Evolutionary conservation across 768 basidiomycete genomes (phyloP).

Genomic region (Phaeotremella skinneri): DNA sequence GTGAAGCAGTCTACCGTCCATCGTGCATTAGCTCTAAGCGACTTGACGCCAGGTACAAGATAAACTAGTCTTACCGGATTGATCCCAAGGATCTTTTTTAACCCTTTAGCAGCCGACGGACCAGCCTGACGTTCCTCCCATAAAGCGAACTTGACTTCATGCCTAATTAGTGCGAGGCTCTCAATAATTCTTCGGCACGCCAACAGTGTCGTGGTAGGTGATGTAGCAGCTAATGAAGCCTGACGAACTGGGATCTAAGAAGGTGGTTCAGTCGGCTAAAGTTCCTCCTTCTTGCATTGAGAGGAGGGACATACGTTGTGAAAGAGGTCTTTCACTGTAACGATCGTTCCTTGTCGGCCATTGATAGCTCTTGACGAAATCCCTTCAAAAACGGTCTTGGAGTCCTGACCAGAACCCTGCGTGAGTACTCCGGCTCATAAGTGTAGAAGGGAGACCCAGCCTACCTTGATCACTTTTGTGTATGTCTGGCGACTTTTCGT

Average conservation of each 20-base stretch:
- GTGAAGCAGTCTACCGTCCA: constrained; percentile 61
- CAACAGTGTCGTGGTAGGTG: constrained; percentile 63
- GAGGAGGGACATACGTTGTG: constrained; percentile 67
- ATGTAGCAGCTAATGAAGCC: constrained; percentile 60
- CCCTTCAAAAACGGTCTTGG: constrained; percentile 66
- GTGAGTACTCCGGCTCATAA: too few relatives aligned
- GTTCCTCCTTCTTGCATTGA: neutral
- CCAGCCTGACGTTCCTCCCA: constrained; percentile 51
- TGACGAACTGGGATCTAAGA: constrained; percentile 35
- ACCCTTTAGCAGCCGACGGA: constrained; percentile 8
- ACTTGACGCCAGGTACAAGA: neutral
- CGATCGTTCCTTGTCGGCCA: constrained; percentile 71
- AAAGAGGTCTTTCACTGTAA: constrained; percentile 83
- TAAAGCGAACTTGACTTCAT: constrained; percentile 66
- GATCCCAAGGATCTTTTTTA: constrained; percentile 58
- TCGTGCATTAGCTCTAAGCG: neutral
- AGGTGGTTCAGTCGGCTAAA: neutral
- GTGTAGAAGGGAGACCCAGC: too few relatives aligned
- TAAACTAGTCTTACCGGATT: constrained; percentile 61
- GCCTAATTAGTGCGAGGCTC: constrained; percentile 69
- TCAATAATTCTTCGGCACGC: constrained; percentile 70
- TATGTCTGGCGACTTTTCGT: constrained; percentile 63
- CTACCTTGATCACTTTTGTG: constrained; percentile 76
- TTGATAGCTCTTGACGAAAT: constrained; percentile 72
- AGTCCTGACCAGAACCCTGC: too few relatives aligned